phyloP scores from a whole-genome alignment of 345 rosid genomes.

The Euphorbia pulcherrima region DNA sequence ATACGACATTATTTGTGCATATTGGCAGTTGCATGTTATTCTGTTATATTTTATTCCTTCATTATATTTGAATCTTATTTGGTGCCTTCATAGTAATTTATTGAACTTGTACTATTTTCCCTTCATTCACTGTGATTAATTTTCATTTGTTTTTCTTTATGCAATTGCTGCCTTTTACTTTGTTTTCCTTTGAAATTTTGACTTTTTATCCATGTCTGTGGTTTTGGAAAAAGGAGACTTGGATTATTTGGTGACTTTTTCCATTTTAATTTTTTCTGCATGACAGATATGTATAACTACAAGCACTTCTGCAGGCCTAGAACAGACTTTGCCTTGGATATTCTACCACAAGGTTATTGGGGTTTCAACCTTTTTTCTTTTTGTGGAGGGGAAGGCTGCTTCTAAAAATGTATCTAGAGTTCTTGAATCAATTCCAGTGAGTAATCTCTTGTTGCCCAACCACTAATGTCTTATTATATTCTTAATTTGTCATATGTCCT shows the following conservation, averaged over 20 bases:
- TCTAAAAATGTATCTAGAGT: slow-evolving; percentile 62
- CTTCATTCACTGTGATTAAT: not conserved
- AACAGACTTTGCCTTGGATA: slow-evolving; percentile 84
- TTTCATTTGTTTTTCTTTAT: not conserved
- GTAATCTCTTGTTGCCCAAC: slow-evolving; percentile 22
- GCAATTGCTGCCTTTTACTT: no score
- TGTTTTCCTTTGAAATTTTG: not conserved
- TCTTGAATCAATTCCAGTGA: slow-evolving; percentile 69
- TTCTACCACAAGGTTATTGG: slow-evolving; percentile 90
- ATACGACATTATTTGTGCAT: not conserved
- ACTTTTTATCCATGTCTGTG: not conserved
- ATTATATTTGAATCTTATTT: not conserved
- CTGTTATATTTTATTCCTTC: not conserved
- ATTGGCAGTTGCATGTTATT: not conserved
- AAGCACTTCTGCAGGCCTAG: slow-evolving; percentile 91
- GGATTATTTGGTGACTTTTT: not conserved
- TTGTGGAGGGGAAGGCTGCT: slow-evolving; percentile 96
- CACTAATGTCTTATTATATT: not conserved
- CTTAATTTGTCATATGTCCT: slow-evolving; percentile 3
- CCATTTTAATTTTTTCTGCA: slow-evolving; percentile 1
- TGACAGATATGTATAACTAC: slow-evolving; percentile 80
- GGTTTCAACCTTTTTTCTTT: slow-evolving; percentile 74
- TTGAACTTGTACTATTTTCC: not conserved
- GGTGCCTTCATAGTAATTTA: no score
- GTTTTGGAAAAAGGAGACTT: not conserved